phyloP scores from a whole-genome alignment of 345 rosid species.

The Kandelia obovata region DNA sequence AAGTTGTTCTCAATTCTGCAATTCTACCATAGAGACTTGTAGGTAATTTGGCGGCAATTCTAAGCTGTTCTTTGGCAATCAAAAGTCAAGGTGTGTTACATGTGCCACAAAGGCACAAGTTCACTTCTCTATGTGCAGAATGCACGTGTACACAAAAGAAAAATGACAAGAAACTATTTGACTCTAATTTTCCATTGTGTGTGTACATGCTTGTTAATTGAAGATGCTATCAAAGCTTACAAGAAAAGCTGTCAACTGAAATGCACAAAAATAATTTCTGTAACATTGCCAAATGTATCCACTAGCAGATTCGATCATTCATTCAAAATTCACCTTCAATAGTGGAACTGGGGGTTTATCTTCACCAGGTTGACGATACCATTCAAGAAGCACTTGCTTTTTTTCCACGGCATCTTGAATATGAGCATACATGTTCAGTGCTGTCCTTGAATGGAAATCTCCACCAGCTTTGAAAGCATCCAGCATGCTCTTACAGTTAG shows the following conservation, averaged over 20 bases:
- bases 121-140: too few species aligned
- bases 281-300: not conserved
- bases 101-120: too few species aligned
- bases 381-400: conserved; percentile 78
- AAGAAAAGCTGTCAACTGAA: not conserved
- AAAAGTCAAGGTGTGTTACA: too few species aligned
- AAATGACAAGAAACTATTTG: too few species aligned
- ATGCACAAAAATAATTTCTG: not conserved
- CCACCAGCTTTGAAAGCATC: conserved; percentile 97
- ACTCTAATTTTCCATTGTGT: too few species aligned
- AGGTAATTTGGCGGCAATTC: too few species aligned
- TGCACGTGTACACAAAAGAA: too few species aligned
- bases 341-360: conserved; percentile 93
- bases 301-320: not conserved
- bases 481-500: conserved; percentile 91
- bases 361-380: conserved; percentile 89
- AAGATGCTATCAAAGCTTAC: too few species aligned
- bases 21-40: too few species aligned
- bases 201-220: too few species aligned
- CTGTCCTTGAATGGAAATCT: conserved; percentile 96
- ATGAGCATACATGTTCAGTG: conserved; percentile 96
- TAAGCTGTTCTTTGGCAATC: too few species aligned
- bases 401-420: conserved; percentile 74
- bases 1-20: too few species aligned
- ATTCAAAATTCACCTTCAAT: conserved; percentile 55